Percentiles rank a stretch among this genome's conserved stretches.
Conservation (phyloP, 2,329 filamentous ascomycete species). For the Alternaria conjuncta region DNA sequence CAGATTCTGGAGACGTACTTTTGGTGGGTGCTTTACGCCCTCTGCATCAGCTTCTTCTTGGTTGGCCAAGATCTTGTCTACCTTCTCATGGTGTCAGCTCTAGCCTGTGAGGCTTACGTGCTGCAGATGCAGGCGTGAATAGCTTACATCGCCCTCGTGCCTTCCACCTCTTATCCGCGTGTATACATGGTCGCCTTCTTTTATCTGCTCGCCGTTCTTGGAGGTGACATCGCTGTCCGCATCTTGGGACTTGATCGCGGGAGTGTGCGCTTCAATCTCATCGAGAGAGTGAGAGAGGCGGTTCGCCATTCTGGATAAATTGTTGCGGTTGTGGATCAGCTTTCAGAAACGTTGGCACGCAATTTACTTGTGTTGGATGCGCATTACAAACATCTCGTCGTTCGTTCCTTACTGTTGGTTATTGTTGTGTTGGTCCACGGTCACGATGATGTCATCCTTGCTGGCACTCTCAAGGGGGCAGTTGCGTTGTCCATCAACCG, state of each 20-base stretch:
- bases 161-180: constrained; percentile 50
- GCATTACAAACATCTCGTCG: not conserved
- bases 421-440: not conserved
- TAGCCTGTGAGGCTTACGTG: not conserved
- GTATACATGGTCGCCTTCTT: constrained; percentile 51
- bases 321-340: not conserved
- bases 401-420: not conserved
- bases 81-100: constrained; percentile 23
- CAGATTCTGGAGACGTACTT: constrained; percentile 31
- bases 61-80: constrained; percentile 48
- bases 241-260: not conserved
- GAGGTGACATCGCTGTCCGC: constrained; percentile 28
- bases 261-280: constrained; percentile 7
- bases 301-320: constrained; percentile 1
- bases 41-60: constrained; percentile 46
- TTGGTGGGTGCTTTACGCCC: constrained; percentile 52
- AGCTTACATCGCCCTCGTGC: constrained; percentile 47
- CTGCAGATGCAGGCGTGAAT: not conserved
- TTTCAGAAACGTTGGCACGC: not conserved
- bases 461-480: not conserved
- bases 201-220: constrained; percentile 49
- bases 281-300: constrained; percentile 7
- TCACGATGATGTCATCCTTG: constrained; percentile 9
- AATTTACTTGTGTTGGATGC: not conserved
- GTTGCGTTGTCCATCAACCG: not conserved